These are phyloP conservation scores for Glycine tomentella DNA, from an alignment of 306 rosid genomes.

Conservation along the genomic window DNA sequence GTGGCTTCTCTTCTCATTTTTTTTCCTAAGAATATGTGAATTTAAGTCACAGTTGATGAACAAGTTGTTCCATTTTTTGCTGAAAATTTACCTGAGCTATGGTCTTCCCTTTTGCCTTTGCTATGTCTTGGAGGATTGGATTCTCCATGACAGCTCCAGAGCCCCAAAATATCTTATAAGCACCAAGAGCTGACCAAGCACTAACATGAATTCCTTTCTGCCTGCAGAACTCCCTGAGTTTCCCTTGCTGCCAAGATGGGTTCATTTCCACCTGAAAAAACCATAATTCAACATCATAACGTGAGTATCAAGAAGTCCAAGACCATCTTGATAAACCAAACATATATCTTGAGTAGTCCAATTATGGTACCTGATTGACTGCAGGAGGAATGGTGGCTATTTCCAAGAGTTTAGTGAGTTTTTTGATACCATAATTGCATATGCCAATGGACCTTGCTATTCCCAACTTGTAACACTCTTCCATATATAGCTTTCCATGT, in stretches of 20 bases:
- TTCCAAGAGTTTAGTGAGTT: constrained; percentile 50
- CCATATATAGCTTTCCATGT: constrained; percentile 68
- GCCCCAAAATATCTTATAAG: constrained; percentile 58
- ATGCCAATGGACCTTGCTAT: constrained; percentile 62
- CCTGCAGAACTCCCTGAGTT: constrained; percentile 53
- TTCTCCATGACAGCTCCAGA: constrained; percentile 62
- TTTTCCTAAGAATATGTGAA: constrained; percentile 1
- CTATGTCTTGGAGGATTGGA: constrained; percentile 57
- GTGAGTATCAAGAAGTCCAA: background rate
- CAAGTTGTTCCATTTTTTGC: background rate
- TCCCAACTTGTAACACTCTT: constrained; percentile 57
- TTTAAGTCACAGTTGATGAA: constrained; percentile 1
- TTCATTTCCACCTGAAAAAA: constrained; percentile 59
- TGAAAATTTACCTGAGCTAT: constrained; percentile 55
- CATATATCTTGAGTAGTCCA: constrained; percentile 1
- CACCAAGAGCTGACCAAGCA: constrained; percentile 68
- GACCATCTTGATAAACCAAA: constrained; percentile 7
- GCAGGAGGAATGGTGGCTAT: constrained; percentile 57
- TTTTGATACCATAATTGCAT: constrained; percentile 56
- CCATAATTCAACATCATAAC: constrained; percentile 24
- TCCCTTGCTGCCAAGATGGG: constrained; percentile 62
- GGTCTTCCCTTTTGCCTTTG: constrained; percentile 51
- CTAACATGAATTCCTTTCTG: constrained; percentile 60
- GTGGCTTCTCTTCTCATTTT: background rate
- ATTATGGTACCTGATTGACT: constrained; percentile 54